Evolutionary conservation across 2,329 filamentous ascomycete genomes (phyloP), one percentile per base, ranked within the genome.

Genomic region (Aspergillus pseudoglaucus): DNA sequence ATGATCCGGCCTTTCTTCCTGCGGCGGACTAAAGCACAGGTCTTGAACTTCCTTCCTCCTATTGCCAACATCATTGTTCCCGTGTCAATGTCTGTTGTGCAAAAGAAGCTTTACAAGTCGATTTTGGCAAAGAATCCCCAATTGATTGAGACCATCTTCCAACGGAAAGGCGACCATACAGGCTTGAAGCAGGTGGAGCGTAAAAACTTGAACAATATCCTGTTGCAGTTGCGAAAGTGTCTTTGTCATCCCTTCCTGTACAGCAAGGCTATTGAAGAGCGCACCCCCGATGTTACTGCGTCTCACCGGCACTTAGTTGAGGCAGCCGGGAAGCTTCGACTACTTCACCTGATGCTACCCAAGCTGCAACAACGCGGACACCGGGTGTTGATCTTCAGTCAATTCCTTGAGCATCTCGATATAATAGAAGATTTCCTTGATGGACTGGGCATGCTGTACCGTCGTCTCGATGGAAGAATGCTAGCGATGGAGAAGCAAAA

Each of bases 221-320:
- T 98, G 39, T 89, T 96, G 80, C 93, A 98, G 66, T 77, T 98
- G 15, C 83, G 93, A 15, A 97, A 96, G 65, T 95, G 89, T 55
- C 76, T 98, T 2, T 96, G 91, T 55, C 94, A 98, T 67, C 93
- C 94, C 0, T 98, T 97, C 63, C 83, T 97, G 44, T 98, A 96
- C 74, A 96, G 84, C 60, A 77, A 82, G 37, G 84, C 87, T 18
- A 93, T 98, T 49, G 94, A 98, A 68, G 93, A 98, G 66, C 82
- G 82, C 42, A 80, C 79, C 1, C 74, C 83, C 1, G 76, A 84
- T 47, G 67, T 78, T 1, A 66, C 75, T 1, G 73, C 83, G 3
- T 79, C 87, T 38, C 83, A 90, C 61, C 82, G 83, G 22, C 95
- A 95, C 60, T 76, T 98, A 2, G 81, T 98, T 1, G 90, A 95